phyloP scores from a whole-genome alignment of 768 basidiomycete genomes.

The Boletus reticulatus region DNA sequence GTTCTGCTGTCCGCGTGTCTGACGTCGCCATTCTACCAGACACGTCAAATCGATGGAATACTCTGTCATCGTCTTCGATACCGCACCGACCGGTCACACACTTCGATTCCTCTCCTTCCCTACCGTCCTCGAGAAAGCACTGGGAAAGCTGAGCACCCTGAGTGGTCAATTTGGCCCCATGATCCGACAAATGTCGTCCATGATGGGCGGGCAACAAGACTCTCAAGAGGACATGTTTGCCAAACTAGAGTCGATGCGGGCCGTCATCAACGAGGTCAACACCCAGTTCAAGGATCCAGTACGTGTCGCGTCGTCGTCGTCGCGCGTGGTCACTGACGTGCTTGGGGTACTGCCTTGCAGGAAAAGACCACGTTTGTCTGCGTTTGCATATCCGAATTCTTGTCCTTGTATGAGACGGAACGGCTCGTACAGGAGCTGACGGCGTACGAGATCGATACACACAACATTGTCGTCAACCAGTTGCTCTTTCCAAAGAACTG shows the following conservation, averaged over 20 bases:
- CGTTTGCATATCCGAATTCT: constrained; percentile 97
- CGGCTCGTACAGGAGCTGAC: constrained; percentile 95
- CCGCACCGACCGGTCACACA: constrained; percentile 97
- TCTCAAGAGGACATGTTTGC: constrained; percentile 99
- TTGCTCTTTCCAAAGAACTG: constrained; percentile 90
- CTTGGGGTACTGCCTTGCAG: constrained; percentile 35
- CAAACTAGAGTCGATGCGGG: constrained; percentile 95
- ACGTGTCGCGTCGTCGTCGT: constrained; percentile 27
- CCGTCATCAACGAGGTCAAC: constrained; percentile 97
- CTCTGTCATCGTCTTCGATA: constrained; percentile 99
- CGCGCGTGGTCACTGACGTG: neutral
- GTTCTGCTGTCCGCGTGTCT: neutral
- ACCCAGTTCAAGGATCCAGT: constrained; percentile 99
- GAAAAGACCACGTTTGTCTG: constrained; percentile 99
- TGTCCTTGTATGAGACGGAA: constrained; percentile 98
- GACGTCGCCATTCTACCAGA: constrained; percentile 39
- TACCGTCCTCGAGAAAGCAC: constrained; percentile 93
- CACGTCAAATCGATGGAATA: constrained; percentile 99
- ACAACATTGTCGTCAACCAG: constrained; percentile 99
- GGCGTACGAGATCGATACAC: constrained; percentile 94
- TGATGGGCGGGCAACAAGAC: constrained; percentile 92
- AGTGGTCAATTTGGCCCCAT: constrained; percentile 96
- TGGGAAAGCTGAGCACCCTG: constrained; percentile 91
- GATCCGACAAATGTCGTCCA: constrained; percentile 92
- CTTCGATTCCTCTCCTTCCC: constrained; percentile 99